Evolutionary conservation across 78 protist species (phyloP).

Genomic region (Creolimax fragrantissima): DNA sequence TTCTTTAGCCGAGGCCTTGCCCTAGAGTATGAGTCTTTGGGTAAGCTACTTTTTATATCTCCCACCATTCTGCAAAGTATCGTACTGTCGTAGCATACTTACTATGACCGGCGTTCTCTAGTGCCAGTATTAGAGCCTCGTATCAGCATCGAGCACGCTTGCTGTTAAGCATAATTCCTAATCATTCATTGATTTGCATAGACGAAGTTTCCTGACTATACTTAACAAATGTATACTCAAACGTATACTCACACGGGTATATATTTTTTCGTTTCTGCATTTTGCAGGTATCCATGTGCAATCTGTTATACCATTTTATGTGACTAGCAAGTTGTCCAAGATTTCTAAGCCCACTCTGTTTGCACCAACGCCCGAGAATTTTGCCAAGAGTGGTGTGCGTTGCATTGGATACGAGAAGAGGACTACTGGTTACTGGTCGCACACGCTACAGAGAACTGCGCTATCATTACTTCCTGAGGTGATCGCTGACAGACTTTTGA

Average conservation of each 20-base stretch:
- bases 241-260: not conserved
- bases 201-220: too few relatives aligned
- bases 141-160: too few relatives aligned
- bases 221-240: not conserved
- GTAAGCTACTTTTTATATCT: not conserved
- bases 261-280: not conserved
- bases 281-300: constrained; percentile 14
- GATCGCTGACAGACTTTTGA: not conserved
- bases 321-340: constrained; percentile 54
- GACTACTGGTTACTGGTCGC: constrained; percentile 11
- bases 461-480: not conserved
- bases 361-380: constrained; percentile 44
- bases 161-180: too few relatives aligned
- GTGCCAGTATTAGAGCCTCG: too few relatives aligned
- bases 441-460: not conserved
- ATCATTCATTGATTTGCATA: too few relatives aligned
- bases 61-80: too few relatives aligned
- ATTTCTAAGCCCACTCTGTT: constrained; percentile 42
- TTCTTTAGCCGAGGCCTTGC: constrained; percentile 3
- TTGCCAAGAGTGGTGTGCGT: constrained; percentile 29
- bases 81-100: not conserved
- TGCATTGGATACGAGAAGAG: constrained; percentile 56
- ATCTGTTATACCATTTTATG: constrained; percentile 46
- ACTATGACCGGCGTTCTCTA: not conserved
- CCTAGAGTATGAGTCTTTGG: not conserved